Base-by-base conservation (phyloP, 2,329 filamentous ascomycete species). In the Cadophora luteo-olivacea region DNA sequence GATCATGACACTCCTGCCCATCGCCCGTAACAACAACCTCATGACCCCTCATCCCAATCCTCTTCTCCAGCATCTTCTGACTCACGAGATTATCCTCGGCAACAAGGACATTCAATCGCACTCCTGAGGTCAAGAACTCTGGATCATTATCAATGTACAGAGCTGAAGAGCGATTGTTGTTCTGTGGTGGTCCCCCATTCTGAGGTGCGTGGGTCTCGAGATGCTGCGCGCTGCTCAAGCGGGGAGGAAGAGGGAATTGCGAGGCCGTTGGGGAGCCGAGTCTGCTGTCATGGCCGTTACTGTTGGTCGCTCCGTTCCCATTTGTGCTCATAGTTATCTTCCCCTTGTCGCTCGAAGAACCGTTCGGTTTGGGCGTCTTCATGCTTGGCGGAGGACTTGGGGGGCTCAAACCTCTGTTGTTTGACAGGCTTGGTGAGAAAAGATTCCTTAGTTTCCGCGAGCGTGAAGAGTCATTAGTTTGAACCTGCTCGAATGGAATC, bases 1-100 rank as follows among this genome's bases (percentile, higher is more conserved):
- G 89, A 51, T 92, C 89, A 3, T 89, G 92, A 76, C 91, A 93
- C 80, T 94, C 91, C 8, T 89, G 88, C 4, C 92, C 92, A 73
- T 95, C 92, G 36, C 87, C 82, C 1, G 90, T 91, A 61, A 92
- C 86, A 72, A 94, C 91, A 7, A 91, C 90, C 12, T 86, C 84
- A 60, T 94, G 86, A 4, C 89, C 88, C 66, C 92, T 89, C 78
- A 92, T 92, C 75, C 85, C 86, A 32, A 95, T 83, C 76, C 93
- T 93, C 77, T 92, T 91, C 66, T 88, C 84, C 58, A 95, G 81
- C 67, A 93, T 91, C 79, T 93, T 93, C 74, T 93, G 91, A 78
- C 94, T 94, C 73, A 94, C 91, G 3, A 86, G 85, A 75, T 96
- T 95, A 77, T 95, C 92, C 78, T 96, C 92, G 2, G 95, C 92